A percentile compares a stretch with the other conserved stretches of the same genome.
phyloP scores from a whole-genome alignment of 2,329 filamentous ascomycete species.

The Colletotrichum liriopes region DNA sequence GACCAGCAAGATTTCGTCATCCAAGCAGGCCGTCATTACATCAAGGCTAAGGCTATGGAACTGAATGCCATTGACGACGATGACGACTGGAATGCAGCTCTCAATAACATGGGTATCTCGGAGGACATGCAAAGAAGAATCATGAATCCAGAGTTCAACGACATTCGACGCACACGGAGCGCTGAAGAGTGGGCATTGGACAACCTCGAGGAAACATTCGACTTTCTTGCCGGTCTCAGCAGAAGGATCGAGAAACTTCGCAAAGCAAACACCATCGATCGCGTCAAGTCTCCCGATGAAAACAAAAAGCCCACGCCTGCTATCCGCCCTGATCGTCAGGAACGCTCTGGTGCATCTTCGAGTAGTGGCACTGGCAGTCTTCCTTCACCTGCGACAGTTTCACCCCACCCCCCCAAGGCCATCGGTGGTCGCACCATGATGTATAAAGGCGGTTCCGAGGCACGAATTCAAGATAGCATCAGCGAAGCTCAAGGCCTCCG shows the following conservation, averaged over 20 bases:
- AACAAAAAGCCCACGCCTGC: neutral
- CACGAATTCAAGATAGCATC: neutral
- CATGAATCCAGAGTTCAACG: conserved; percentile 9
- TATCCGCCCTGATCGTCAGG: neutral
- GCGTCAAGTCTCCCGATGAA: conserved; percentile 3
- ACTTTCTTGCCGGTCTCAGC: neutral
- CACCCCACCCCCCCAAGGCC: neutral
- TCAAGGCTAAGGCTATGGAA: neutral
- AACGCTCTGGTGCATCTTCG: neutral
- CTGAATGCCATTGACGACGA: conserved; percentile 6
- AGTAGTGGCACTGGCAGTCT: conserved; percentile 1
- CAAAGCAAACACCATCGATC: neutral
- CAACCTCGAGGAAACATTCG: conserved; percentile 4
- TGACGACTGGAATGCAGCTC: conserved; percentile 4
- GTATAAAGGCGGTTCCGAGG: conserved; percentile 4
- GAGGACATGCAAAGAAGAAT: conserved; percentile 7
- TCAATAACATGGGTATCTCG: conserved; percentile 2
- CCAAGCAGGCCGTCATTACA: conserved; percentile 9
- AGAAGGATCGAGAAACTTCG: neutral
- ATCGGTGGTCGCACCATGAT: conserved; percentile 5
- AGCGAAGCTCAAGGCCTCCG: neutral
- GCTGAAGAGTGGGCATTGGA: conserved; percentile 1
- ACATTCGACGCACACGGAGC: conserved; percentile 3
- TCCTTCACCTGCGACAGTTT: conserved; percentile 1
- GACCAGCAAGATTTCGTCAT: conserved; percentile 1